A percentile compares a stretch with the other conserved stretches of the same genome.
These are phyloP conservation scores for Aspergillus luchuensis DNA, from an alignment of 2,329 filamentous ascomycete genomes.

Conservation along the genomic window DNA sequence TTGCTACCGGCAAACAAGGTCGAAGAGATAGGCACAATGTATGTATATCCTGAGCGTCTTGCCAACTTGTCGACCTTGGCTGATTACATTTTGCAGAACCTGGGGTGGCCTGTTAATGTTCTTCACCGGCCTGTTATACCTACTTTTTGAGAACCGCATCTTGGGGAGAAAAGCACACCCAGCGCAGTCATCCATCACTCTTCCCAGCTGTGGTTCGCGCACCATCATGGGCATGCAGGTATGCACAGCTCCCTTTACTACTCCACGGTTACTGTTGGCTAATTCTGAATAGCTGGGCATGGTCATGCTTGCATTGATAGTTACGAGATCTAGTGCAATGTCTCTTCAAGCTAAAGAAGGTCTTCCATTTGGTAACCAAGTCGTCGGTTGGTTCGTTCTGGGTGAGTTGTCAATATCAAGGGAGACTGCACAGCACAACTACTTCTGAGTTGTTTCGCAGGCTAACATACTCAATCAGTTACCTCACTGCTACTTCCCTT, in stretches of 20 bases:
- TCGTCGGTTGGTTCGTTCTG: slow-evolving; percentile 80
- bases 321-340: slow-evolving; percentile 82
- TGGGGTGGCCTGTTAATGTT: slow-evolving; percentile 79
- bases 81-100: slow-evolving; percentile 53
- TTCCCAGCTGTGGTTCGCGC: slow-evolving; percentile 40
- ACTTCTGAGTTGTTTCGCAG: not conserved
- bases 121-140: slow-evolving; percentile 71
- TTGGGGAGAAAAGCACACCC: slow-evolving; percentile 45
- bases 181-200: slow-evolving; percentile 13
- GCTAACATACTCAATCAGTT: slow-evolving; percentile 49
- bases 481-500: slow-evolving; percentile 77
- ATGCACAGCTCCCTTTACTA: slow-evolving; percentile 7
- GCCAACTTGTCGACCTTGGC: not conserved
- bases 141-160: slow-evolving; percentile 73
- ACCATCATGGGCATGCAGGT: slow-evolving; percentile 52
- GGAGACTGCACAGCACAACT: not conserved
- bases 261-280: not conserved
- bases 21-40: slow-evolving; percentile 77
- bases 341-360: slow-evolving; percentile 84
- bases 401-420: slow-evolving; percentile 51
- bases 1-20: slow-evolving; percentile 82
- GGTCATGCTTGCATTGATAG: slow-evolving; percentile 75
- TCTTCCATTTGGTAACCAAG: slow-evolving; percentile 82
- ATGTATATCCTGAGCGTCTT: slow-evolving; percentile 37
- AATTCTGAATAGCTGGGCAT: slow-evolving; percentile 64